Percentiles rank a stretch among this genome's conserved stretches.
phyloP scores from a whole-genome alignment of 768 basidiomycete species.

The Hygrocybe punicea region DNA sequence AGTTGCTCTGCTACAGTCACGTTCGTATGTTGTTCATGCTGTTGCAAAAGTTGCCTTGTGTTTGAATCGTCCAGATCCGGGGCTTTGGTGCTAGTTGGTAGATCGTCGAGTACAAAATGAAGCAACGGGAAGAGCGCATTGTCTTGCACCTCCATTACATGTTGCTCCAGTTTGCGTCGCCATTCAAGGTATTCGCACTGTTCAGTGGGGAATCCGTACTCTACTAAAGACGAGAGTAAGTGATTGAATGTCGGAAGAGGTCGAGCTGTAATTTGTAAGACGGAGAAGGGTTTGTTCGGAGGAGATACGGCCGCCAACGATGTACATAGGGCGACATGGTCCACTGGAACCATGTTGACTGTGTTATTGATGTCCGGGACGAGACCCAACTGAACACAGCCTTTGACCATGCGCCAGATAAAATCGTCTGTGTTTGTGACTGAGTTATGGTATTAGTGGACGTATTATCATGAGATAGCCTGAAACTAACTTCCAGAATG shows the following conservation, averaged over 20 bases:
- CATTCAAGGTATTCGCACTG: constrained; percentile 88
- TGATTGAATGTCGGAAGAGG: constrained; percentile 89
- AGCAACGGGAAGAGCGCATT: constrained; percentile 96
- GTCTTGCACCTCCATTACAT: constrained; percentile 91
- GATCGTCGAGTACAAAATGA: constrained; percentile 95
- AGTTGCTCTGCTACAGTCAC: constrained; percentile 70
- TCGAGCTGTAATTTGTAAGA: constrained; percentile 80
- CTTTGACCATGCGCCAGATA: constrained; percentile 96
- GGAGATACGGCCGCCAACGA: constrained; percentile 66
- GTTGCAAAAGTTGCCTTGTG: constrained; percentile 59
- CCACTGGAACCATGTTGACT: constrained; percentile 97
- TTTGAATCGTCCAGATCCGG: constrained; percentile 87
- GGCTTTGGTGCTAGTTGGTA: constrained; percentile 94
- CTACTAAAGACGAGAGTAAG: constrained; percentile 66
- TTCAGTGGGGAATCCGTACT: constrained; percentile 76
- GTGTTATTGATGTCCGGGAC: constrained; percentile 98
- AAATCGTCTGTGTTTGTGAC: constrained; percentile 99
- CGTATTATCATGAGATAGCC: not conserved
- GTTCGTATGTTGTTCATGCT: constrained; percentile 36
- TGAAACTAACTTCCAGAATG: constrained; percentile 66
- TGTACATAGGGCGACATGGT: constrained; percentile 86
- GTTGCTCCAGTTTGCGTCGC: constrained; percentile 89
- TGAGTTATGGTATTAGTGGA: constrained; percentile 25
- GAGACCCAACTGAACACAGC: constrained; percentile 95
- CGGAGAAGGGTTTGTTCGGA: constrained; percentile 46